A percentile compares a stretch with the other conserved stretches of the same genome.
phyloP scores from a whole-genome alignment of 2,329 filamentous ascomycete species.

The Penicillium psychrosexuale region DNA sequence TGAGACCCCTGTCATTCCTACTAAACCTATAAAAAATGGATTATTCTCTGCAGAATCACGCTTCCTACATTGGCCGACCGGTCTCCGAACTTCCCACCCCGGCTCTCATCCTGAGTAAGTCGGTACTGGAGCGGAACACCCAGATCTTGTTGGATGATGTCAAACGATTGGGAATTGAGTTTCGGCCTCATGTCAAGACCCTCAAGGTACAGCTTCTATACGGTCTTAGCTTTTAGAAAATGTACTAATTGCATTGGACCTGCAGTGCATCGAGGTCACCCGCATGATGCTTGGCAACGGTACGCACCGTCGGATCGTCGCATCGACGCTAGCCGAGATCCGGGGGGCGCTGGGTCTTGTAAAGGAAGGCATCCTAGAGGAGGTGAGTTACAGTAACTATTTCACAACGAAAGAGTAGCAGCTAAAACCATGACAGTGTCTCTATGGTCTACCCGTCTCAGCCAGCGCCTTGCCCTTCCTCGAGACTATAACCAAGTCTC shows the following conservation, averaged over 20 bases:
- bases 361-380: conserved; percentile 41
- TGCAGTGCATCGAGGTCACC: conserved; percentile 29
- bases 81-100: conserved; percentile 40
- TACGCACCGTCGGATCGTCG: conserved; percentile 39
- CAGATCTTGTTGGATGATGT: conserved; percentile 40
- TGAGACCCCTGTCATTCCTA: not conserved
- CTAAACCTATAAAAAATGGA: conserved; percentile 24
- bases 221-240: not conserved
- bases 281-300: conserved; percentile 44
- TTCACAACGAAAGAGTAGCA: not conserved
- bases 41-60: conserved; percentile 30
- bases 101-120: conserved; percentile 40
- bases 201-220: conserved; percentile 36
- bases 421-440: conserved; percentile 18
- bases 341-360: conserved; percentile 40
- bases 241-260: not conserved
- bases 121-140: conserved; percentile 40
- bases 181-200: conserved; percentile 48
- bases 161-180: conserved; percentile 37
- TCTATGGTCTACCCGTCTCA: conserved; percentile 45
- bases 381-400: conserved; percentile 27
- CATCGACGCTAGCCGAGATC: conserved; percentile 44
- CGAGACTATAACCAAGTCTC: conserved; percentile 24
- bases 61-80: conserved; percentile 37
- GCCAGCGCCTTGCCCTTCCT: conserved; percentile 34